Evolutionary conservation across 1,284 basidiomycete genomes (phyloP), one percentile per base, ranked within the genome.

Genomic region (Ustilago trichophora): DNA sequence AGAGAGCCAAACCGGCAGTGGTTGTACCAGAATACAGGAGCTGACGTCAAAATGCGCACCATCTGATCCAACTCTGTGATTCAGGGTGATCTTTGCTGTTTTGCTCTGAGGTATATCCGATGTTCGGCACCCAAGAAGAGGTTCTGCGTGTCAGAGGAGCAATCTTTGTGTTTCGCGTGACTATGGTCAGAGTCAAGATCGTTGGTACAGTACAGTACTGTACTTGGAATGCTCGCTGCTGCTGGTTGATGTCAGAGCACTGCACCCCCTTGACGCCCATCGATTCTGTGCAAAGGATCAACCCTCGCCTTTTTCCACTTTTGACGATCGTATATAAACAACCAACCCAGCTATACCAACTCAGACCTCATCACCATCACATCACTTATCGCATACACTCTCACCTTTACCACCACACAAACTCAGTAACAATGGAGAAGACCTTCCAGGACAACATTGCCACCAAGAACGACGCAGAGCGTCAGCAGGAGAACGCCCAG

Each of bases 391-490:
- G 15, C 22, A 18, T 27, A 21, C 22, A 10, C 15, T 33, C 22
- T 6, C 29, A 18, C 29, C 38, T 26, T n/a, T 19, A 10, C 4
- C 22, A 8, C 15, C 21, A 25, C 24, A 10, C 33, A 2, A 15
- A 27, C 27, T 19, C 24, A 42, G 11, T 25, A 37, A 60, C 24
- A 36, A 73, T 73, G 70, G 52, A 70, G 57, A 60, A 70, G 57
- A 73, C 71, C 12, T 73, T 73, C 62, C 52, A 73, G 29, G 71
- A 73, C 43, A 55, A 22, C 36, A 26, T 43, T 12, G 56, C 57
- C 31, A 51, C 53, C 31, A 47, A 49, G 43, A 53, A 46, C 44
- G 63, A 69, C 16, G 50, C 51, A 6, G 31, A 75, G 55, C 65
- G 72, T 40, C 53, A 66, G 22, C 18, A 56, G 40, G 58, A 65